A percentile compares a stretch with the other conserved stretches of the same genome.
phyloP scores from a whole-genome alignment of 768 basidiomycete genomes.

The Naganishia randhawae region DNA sequence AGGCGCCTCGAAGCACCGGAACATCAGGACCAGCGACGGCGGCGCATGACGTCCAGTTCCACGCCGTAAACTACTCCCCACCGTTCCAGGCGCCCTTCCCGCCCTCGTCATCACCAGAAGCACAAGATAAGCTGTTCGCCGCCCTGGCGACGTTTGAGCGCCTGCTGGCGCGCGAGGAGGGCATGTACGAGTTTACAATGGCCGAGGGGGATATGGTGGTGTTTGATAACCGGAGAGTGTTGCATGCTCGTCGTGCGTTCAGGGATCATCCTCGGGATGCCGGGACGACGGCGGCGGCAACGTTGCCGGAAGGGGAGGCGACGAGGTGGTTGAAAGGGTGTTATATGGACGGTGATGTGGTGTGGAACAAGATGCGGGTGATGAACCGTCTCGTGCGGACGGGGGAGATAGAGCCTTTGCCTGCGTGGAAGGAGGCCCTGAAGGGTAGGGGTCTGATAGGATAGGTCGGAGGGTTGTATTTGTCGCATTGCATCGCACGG shows the following conservation, averaged over 20 bases:
- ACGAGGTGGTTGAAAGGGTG: slow-evolving; percentile 84
- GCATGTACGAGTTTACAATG: slow-evolving; percentile 64
- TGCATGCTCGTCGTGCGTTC: slow-evolving; percentile 84
- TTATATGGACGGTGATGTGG: slow-evolving; percentile 57
- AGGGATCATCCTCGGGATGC: slow-evolving; percentile 44
- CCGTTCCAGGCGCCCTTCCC: slow-evolving; percentile 86
- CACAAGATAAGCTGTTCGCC: slow-evolving; percentile 27
- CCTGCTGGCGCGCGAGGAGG: slow-evolving; percentile 58
- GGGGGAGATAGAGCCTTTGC: slow-evolving; percentile 10
- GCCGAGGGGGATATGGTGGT: slow-evolving; percentile 78
- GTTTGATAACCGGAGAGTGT: slow-evolving; percentile 85
- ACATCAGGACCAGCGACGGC: background rate
- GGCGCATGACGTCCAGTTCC: slow-evolving; percentile 48
- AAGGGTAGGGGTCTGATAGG: background rate
- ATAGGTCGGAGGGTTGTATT: background rate
- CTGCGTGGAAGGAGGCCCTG: slow-evolving; percentile 5
- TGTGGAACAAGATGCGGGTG: slow-evolving; percentile 54
- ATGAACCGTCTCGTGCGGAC: slow-evolving; percentile 16
- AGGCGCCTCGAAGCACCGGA: slow-evolving; percentile 42
- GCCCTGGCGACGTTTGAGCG: slow-evolving; percentile 64
- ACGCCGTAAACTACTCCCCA: slow-evolving; percentile 82
- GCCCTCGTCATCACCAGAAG: slow-evolving; percentile 47
- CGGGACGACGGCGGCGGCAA: slow-evolving; percentile 37
- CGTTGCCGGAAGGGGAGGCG: slow-evolving; percentile 50
- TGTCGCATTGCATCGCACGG: background rate